phyloP scores from a whole-genome alignment of 2,329 filamentous ascomycete genomes.

The Fusarium sp. region DNA sequence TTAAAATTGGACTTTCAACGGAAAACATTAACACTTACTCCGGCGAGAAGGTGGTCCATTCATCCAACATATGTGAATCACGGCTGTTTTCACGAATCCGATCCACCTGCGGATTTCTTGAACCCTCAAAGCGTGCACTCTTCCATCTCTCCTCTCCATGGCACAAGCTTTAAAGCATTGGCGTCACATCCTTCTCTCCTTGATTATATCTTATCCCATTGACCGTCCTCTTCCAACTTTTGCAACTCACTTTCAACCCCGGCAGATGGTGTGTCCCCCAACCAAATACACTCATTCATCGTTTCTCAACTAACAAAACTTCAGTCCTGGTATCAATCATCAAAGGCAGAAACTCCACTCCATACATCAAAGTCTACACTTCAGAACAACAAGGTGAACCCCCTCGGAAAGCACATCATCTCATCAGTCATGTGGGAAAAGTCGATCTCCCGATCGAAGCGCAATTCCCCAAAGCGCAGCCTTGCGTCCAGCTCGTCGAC shows the following conservation, averaged over 20 bases:
- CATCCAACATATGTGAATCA: accelerated
- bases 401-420: accelerated
- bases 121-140: accelerated
- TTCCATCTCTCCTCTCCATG: not conserved
- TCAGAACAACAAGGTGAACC: accelerated
- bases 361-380: not conserved
- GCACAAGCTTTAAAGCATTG: not conserved
- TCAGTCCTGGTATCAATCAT: not conserved
- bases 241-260: not conserved
- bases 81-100: accelerated
- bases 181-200: not conserved
- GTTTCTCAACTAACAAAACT: not conserved
- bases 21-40: too few species aligned
- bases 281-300: accelerated
- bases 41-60: accelerated
- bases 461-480: not conserved
- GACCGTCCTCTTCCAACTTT: not conserved
- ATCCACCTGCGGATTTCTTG: not conserved
- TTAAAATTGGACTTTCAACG: accelerated
- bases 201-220: not conserved
- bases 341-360: accelerated
- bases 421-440: not conserved
- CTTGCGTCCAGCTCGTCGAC: not conserved
- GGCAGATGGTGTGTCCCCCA: accelerated
- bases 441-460: not conserved